Percentiles rank a stretch among this genome's conserved stretches.
Evolutionary conservation across 441 rosid species (phyloP).

Genomic region (Geranium incanum): DNA sequence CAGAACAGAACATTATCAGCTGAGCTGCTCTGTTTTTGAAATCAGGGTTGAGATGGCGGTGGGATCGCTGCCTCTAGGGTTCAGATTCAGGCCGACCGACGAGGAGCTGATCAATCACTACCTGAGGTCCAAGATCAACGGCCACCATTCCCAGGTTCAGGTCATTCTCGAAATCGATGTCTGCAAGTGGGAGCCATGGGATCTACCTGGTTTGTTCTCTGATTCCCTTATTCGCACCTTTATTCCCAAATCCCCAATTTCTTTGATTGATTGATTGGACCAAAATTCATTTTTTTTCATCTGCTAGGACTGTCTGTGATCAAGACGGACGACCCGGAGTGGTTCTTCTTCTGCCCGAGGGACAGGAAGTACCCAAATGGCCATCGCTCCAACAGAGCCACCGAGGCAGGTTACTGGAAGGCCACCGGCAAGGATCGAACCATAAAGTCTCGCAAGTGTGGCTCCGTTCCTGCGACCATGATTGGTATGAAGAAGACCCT

Average conservation of each 20-base stretch:
- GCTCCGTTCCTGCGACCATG: constrained; percentile 10
- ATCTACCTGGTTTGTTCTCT: constrained; percentile 45
- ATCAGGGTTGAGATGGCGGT: constrained; percentile 24
- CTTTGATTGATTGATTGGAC: background rate
- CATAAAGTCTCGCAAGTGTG: constrained; percentile 49
- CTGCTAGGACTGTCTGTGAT: constrained; percentile 59
- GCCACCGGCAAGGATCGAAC: constrained; percentile 87
- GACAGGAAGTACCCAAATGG: constrained; percentile 89
- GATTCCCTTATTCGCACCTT: background rate
- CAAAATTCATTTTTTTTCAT: background rate
- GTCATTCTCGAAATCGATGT: constrained; percentile 74
- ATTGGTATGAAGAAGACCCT: constrained; percentile 92
- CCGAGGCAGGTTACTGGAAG: constrained; percentile 21
- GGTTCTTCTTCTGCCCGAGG: constrained; percentile 90
- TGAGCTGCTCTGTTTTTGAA: too few relatives aligned
- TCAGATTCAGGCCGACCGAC: constrained; percentile 79
- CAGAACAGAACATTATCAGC: too few relatives aligned
- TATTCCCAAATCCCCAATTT: background rate
- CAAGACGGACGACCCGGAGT: constrained; percentile 74
- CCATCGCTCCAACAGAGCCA: constrained; percentile 75
- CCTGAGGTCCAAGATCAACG: constrained; percentile 68
- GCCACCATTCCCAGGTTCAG: constrained; percentile 56
- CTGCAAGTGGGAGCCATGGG: constrained; percentile 94
- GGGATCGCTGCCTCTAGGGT: constrained; percentile 64
- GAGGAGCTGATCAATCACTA: constrained; percentile 81